phyloP scores from a whole-genome alignment of 1,284 basidiomycete genomes.

The Clitocybe nebularis region DNA sequence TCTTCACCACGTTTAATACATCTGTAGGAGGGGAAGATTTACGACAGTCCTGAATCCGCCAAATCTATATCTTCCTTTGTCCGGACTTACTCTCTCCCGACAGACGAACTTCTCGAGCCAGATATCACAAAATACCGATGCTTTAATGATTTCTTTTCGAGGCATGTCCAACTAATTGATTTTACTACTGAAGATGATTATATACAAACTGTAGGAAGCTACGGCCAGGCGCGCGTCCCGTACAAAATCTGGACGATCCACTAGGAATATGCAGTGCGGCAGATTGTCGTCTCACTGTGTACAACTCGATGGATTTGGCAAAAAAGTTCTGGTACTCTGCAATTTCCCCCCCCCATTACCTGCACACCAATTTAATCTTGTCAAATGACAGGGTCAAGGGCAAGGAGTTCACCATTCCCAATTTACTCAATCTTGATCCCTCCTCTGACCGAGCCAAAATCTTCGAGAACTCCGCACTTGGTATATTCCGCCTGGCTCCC shows the following conservation, averaged over 20 bases:
- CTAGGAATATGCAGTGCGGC: constrained; percentile 82
- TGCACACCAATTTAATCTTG: too few relatives aligned
- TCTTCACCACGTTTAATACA: too few relatives aligned
- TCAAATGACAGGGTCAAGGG: too few relatives aligned
- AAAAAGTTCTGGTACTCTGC: constrained; percentile 91
- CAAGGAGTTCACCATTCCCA: constrained; percentile 80
- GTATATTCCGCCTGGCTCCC: constrained; percentile 90
- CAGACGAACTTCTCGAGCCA: constrained; percentile 84
- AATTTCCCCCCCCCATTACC: too few relatives aligned
- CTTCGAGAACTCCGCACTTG: constrained; percentile 75
- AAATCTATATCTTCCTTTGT: constrained; percentile 87
- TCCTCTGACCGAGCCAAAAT: constrained; percentile 67
- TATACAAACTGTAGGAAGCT: constrained; percentile 69
- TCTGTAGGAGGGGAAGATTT: too few relatives aligned
- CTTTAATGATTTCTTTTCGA: constrained; percentile 61
- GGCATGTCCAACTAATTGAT: constrained; percentile 1
- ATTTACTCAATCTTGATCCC: constrained; percentile 77
- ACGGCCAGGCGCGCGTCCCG: constrained; percentile 77
- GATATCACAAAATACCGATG: too few relatives aligned
- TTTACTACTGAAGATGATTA: constrained; percentile 8
- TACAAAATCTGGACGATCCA: constrained; percentile 72
- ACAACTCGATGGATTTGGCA: constrained; percentile 81
- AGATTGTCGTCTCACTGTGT: constrained; percentile 94
- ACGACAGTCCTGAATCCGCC: constrained; percentile 81
- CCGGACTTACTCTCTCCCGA: constrained; percentile 84